Evolutionary conservation across 768 basidiomycete species (phyloP).

Genomic region (Lenzites betulinus): DNA sequence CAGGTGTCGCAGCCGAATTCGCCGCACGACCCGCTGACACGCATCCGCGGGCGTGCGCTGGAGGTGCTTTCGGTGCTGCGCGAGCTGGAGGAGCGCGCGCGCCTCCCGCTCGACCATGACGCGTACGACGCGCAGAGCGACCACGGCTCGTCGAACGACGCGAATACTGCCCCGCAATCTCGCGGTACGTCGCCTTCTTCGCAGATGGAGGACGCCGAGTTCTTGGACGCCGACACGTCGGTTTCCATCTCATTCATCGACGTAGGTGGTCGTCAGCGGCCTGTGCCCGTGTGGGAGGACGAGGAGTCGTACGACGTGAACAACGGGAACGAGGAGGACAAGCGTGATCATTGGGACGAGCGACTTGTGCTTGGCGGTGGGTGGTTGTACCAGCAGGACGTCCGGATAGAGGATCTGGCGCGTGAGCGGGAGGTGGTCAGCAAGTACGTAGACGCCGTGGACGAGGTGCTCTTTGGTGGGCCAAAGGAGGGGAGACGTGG

Average conservation of each 20-base stretch:
- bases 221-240: constrained; percentile 57
- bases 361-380: constrained; percentile 77
- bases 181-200: constrained; percentile 25
- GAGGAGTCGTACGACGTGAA: constrained; percentile 51
- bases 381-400: constrained; percentile 77
- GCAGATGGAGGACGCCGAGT: constrained; percentile 28
- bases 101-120: constrained; percentile 77
- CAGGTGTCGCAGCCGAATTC: constrained; percentile 36
- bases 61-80: constrained; percentile 82
- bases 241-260: constrained; percentile 70
- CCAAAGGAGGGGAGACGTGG: constrained; percentile 49
- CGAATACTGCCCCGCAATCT: constrained; percentile 18
- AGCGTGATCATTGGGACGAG: constrained; percentile 80
- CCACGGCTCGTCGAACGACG: constrained; percentile 46
- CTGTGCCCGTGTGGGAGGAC: constrained; percentile 83
- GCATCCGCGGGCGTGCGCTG: constrained; percentile 76
- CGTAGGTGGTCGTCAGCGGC: constrained; percentile 63
- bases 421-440: constrained; percentile 60
- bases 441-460: constrained; percentile 75
- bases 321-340: constrained; percentile 53
- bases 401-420: constrained; percentile 52
- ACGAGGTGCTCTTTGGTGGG: constrained; percentile 74
- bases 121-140: constrained; percentile 84
- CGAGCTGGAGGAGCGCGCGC: constrained; percentile 74
- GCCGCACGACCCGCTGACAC: constrained; percentile 59